A percentile compares a stretch with the other conserved stretches of the same genome.
phyloP scores from a whole-genome alignment of 192 early-diverging fungal genomes.

The Gamsiella multidivaricata region DNA sequence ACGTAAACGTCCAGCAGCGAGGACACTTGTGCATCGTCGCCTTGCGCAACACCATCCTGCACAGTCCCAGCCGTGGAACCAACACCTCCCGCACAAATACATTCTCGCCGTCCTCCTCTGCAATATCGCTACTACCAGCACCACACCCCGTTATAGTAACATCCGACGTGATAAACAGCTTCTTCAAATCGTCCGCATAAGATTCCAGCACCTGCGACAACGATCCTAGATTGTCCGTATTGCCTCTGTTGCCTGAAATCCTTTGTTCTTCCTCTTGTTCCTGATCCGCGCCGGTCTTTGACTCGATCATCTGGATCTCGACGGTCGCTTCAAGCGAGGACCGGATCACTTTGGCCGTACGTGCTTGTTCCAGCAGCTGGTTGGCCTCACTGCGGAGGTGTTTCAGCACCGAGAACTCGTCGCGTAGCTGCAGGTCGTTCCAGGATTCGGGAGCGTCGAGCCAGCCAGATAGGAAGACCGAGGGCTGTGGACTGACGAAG shows the following conservation, averaged over 20 bases:
- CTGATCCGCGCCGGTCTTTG: neutral
- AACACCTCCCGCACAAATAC: slow-evolving; percentile 24
- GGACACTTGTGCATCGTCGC: slow-evolving; percentile 77
- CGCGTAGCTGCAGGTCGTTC: slow-evolving; percentile 53
- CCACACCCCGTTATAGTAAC: slow-evolving; percentile 36
- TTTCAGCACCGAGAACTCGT: slow-evolving; percentile 59
- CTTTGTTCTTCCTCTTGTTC: slow-evolving; percentile 11
- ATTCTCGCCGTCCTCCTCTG: neutral
- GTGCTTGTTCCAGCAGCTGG: slow-evolving; percentile 60
- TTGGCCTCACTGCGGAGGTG: slow-evolving; percentile 60
- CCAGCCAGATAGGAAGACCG: slow-evolving; percentile 73
- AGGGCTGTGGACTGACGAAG: slow-evolving; percentile 51
- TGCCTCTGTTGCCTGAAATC: neutral
- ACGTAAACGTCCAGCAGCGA: slow-evolving; percentile 79
- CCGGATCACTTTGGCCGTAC: slow-evolving; percentile 64
- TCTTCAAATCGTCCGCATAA: slow-evolving; percentile 56
- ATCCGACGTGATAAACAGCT: slow-evolving; percentile 61
- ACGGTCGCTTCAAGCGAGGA: slow-evolving; percentile 65
- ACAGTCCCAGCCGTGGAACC: slow-evolving; percentile 29
- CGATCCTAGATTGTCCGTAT: slow-evolving; percentile 11
- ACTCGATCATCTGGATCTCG: slow-evolving; percentile 39
- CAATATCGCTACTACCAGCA: neutral
- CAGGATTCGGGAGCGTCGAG: slow-evolving; percentile 58
- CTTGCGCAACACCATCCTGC: slow-evolving; percentile 61
- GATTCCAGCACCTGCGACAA: slow-evolving; percentile 11